Evolutionary conservation across 2,329 filamentous ascomycete genomes (phyloP).

Genomic region (Colletotrichum musae): DNA sequence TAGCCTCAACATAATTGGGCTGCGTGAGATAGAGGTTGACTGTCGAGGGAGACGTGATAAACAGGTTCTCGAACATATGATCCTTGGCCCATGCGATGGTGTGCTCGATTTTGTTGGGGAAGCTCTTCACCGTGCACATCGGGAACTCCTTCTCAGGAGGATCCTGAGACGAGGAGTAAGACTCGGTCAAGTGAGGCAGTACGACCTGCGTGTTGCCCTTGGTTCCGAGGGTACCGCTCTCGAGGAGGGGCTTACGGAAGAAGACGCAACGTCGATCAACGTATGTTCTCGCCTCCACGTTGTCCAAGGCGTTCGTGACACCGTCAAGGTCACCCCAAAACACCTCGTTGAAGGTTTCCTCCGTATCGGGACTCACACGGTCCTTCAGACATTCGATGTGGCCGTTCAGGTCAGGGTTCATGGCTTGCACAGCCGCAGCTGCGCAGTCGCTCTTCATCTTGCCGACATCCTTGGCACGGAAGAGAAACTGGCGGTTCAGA

Average conservation of each 20-base stretch:
- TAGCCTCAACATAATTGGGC: conserved; percentile 88
- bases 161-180: conserved; percentile 95
- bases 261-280: conserved; percentile 97
- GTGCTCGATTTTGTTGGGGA: conserved; percentile 98
- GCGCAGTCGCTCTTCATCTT: conserved; percentile 97
- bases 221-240: conserved; percentile 97
- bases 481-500: conserved; percentile 96
- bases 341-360: conserved; percentile 92
- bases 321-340: conserved; percentile 93
- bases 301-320: conserved; percentile 97
- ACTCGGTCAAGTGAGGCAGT: conserved; percentile 91
- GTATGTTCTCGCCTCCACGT: conserved; percentile 96
- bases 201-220: conserved; percentile 99
- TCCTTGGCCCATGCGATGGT: conserved; percentile 99
- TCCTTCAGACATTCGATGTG: conserved; percentile 91
- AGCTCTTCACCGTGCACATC: conserved; percentile 97
- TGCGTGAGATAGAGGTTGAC: conserved; percentile 95
- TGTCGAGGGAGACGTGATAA: conserved; percentile 92
- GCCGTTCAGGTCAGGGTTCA: conserved; percentile 93
- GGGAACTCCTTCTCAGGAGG: conserved; percentile 99
- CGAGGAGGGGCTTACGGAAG: conserved; percentile 96
- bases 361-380: conserved; percentile 91
- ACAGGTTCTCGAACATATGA: conserved; percentile 89
- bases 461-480: conserved; percentile 93
- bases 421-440: conserved; percentile 87